A percentile compares a stretch with the other conserved stretches of the same genome.
Evolutionary conservation across 345 rosid genomes (phyloP).

Genomic region (Aethionema arabicum): DNA sequence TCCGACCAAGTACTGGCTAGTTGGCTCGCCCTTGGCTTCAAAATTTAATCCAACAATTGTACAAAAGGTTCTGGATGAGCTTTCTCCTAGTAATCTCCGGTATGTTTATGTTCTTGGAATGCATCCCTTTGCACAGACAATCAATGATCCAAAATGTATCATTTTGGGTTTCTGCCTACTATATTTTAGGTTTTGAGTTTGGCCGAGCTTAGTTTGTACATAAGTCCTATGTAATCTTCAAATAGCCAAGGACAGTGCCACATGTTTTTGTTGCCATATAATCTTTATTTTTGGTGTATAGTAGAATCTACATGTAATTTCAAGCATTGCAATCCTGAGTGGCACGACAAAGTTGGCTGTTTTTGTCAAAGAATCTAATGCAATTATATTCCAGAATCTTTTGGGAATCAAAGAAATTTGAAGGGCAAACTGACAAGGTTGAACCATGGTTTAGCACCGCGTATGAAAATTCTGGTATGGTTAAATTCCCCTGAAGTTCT

Average conservation of each 20-base stretch:
- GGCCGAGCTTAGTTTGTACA: too few species aligned
- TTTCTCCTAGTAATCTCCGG: constrained; percentile 68
- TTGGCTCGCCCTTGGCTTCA: constrained; percentile 71
- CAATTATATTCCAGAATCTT: constrained; percentile 65
- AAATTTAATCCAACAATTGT: constrained; percentile 57
- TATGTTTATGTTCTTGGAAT: constrained; percentile 38
- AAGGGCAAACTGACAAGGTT: constrained; percentile 64
- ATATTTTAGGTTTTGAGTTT: too few species aligned
- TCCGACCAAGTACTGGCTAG: constrained; percentile 83
- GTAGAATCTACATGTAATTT: too few species aligned
- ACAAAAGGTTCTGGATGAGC: constrained; percentile 59
- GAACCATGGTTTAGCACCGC: constrained; percentile 97
- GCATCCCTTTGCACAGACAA: constrained; percentile 11
- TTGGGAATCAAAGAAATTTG: constrained; percentile 93
- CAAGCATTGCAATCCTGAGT: too few species aligned
- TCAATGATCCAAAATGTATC: too few species aligned
- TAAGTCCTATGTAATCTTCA: too few species aligned
- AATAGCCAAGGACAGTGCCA: too few species aligned
- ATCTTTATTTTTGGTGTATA: constrained; percentile 16
- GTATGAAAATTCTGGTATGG: constrained; percentile 70
- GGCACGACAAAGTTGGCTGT: not conserved
- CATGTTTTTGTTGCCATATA: too few species aligned
- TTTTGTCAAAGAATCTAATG: constrained; percentile 20
- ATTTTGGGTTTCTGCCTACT: too few species aligned
- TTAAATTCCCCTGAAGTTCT: not conserved